A percentile compares a stretch with the other conserved stretches of the same genome.
phyloP scores from a whole-genome alignment of 331 rosid genomes.

The Cucumis variabilis region DNA sequence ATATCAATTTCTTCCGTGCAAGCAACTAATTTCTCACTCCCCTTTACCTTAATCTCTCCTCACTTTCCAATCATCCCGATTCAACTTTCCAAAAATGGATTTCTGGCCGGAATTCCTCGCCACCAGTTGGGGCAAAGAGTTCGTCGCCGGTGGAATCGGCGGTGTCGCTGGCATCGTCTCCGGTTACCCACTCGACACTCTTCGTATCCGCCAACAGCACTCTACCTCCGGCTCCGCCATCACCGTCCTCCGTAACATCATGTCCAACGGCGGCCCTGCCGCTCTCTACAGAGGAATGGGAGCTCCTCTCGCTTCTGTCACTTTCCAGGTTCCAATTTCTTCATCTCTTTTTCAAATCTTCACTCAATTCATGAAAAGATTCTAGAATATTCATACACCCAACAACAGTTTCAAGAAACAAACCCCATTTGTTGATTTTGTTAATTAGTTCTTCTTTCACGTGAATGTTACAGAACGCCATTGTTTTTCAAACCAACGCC shows the following conservation, averaged over 20 bases:
- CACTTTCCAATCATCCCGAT: conserved; percentile 19
- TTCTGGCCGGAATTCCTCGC: conserved; percentile 93
- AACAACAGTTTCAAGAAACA: neutral
- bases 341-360: neutral
- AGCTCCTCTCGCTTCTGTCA: conserved; percentile 81
- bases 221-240: conserved; percentile 62
- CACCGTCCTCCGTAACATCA: conserved; percentile 55
- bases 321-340: conserved; percentile 69
- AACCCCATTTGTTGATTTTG: neutral
- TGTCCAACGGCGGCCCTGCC: conserved; percentile 66
- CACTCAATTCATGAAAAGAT: neutral
- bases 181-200: conserved; percentile 90
- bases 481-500: conserved; percentile 83
- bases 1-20: conserved; percentile 16
- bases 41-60: neutral
- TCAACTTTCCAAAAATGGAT: conserved; percentile 54
- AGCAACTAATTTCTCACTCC: neutral
- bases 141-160: conserved; percentile 93
- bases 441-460: neutral
- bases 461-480: conserved; percentile 67
- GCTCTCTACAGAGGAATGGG: conserved; percentile 88
- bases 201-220: conserved; percentile 66
- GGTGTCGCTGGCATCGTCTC: conserved; percentile 85
- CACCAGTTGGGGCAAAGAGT: conserved; percentile 85
- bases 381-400: neutral